phyloP scores from a whole-genome alignment of 148 eudicot genomes.

The Vaccinium darrowii region DNA sequence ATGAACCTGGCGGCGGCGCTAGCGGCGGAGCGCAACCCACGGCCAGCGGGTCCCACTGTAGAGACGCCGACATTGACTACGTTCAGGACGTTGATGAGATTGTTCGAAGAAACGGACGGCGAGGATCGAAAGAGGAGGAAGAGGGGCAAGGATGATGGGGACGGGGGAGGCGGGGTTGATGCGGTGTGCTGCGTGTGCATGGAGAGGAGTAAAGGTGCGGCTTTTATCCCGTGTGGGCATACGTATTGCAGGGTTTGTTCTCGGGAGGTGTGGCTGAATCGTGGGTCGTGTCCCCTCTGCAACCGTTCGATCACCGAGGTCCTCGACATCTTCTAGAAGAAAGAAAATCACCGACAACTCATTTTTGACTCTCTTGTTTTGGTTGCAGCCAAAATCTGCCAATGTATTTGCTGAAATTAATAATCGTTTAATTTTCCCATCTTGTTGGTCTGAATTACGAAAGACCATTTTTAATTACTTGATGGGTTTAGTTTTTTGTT shows the following conservation, averaged over 20 bases:
- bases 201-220: slow-evolving; percentile 38
- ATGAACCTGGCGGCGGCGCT: slow-evolving; percentile 26
- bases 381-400: neutral
- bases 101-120: slow-evolving; percentile 22
- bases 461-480: neutral
- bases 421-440: neutral
- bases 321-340: slow-evolving; percentile 33
- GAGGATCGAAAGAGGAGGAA: slow-evolving; percentile 8
- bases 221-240: slow-evolving; percentile 40
- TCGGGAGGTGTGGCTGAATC: slow-evolving; percentile 33
- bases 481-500: neutral
- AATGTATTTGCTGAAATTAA: neutral
- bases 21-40: slow-evolving; percentile 25
- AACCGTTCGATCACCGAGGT: slow-evolving; percentile 25
- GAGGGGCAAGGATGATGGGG: neutral
- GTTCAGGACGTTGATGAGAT: slow-evolving; percentile 22
- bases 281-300: slow-evolving; percentile 39
- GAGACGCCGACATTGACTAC: neutral
- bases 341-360: neutral
- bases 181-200: slow-evolving; percentile 38
- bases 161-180: neutral
- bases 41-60: slow-evolving; percentile 1
- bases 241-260: slow-evolving; percentile 37
- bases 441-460: neutral
- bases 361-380: neutral